phyloP scores from a whole-genome alignment of 2,329 filamentous ascomycete species.

The Cladosporium velox region DNA sequence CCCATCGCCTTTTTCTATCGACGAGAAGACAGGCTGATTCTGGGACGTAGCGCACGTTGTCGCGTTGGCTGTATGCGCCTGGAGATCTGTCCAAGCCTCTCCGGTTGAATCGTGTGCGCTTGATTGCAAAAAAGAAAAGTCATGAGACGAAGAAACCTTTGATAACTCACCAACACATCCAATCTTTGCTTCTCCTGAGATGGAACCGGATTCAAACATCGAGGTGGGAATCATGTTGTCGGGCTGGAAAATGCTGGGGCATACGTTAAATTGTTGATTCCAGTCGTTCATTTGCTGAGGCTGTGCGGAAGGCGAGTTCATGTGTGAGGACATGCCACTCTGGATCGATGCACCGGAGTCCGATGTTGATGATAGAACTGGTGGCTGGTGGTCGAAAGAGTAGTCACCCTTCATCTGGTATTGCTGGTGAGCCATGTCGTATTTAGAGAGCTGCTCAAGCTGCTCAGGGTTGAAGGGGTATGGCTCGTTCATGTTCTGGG shows the following conservation, averaged over 20 bases:
- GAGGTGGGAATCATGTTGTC: conserved; percentile 56
- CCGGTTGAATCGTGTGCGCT: background rate
- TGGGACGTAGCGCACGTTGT: background rate
- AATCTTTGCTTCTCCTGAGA: background rate
- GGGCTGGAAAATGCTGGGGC: conserved; percentile 63
- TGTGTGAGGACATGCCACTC: conserved; percentile 52
- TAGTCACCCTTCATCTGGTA: conserved; percentile 45
- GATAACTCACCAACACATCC: conserved; percentile 54
- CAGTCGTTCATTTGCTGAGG: conserved; percentile 62
- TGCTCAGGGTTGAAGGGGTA: conserved; percentile 41
- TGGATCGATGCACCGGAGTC: conserved; percentile 53
- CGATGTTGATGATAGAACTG: conserved; percentile 50
- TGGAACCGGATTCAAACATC: conserved; percentile 49
- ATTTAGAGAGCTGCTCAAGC: conserved; percentile 31
- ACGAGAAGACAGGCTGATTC: too few relatives aligned
- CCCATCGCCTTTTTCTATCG: background rate
- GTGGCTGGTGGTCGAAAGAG: conserved; percentile 48
- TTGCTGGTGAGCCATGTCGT: conserved; percentile 39
- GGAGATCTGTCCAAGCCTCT: background rate
- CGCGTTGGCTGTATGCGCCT: conserved; percentile 10
- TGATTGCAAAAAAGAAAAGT: conserved; percentile 23
- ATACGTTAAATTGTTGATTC: conserved; percentile 54
- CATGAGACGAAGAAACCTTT: conserved; percentile 41
- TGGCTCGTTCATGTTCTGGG: conserved; percentile 38
- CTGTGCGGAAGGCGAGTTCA: conserved; percentile 59